Evolutionary conservation across 306 rosid genomes (phyloP), one percentile per base, ranked within the genome.

Genomic region (Astragalus membranaceus): DNA sequence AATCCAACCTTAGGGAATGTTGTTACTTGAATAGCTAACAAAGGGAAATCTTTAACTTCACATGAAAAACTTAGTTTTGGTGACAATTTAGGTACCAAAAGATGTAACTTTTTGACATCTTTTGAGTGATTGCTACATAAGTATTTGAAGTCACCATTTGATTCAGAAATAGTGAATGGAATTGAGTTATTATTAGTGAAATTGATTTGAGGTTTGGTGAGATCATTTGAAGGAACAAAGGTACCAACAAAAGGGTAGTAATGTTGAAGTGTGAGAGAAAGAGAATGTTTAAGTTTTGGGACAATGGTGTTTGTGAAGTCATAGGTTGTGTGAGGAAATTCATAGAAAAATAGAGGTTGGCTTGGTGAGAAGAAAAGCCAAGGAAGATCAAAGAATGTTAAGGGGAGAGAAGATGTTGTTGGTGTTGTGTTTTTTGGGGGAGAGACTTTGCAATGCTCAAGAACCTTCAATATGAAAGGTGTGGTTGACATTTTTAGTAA

Each of bases 341-440:
- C 64, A 33, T 78, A 87, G 81, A 87, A 73, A 67, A 84, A 82
- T 1, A 84, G 69, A 51, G 85, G 85, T 46, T 77, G 70, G 74
- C 64, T 73, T 55, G 87, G 89, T 67, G 87, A 79, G 87, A 78
- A 87, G 76, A 84, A 81, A 26, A 87, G 92, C 89, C 91, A 87
- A 36, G 92, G 87, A 16, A 82, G 56, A 78, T 84, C 92, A 0
- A 84, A 66, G 70, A 84, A 87, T 10, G 92, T 84, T 39, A 87
- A 52, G 9, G 84, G 87, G 37, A 78, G 82, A 15, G 71, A 71
- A 59, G 77, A 63, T 53, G 41, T 23, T 14, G 36, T 13, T 17
- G 67, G 70, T 16, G 64, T 12, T 49, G 72, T 64, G n/a, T 55
- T 55, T 5, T 72, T 67, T 2, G 75, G 79, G n/a, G 78, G 80